phyloP scores from a whole-genome alignment of 2,329 filamentous ascomycete species.

The Purpureocillium takamizusanense region DNA sequence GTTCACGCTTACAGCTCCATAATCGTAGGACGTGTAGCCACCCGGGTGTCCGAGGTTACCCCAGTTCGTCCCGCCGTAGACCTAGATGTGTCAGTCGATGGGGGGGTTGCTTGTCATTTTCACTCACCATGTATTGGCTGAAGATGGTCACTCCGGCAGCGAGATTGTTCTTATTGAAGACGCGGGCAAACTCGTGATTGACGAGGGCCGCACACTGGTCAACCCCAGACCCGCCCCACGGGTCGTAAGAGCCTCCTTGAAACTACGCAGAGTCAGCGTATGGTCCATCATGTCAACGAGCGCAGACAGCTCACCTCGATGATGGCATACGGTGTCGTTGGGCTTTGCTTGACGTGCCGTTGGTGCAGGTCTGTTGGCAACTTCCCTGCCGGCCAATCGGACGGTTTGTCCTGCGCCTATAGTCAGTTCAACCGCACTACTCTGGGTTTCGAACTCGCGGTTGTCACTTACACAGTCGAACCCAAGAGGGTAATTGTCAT shows the following conservation, averaged over 20 bases:
- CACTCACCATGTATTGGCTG: constrained; percentile 65
- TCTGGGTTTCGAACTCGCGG: no score
- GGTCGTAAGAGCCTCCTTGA: constrained; percentile 64
- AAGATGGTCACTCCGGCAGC: constrained; percentile 58
- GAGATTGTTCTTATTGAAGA: constrained; percentile 72
- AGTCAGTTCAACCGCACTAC: no score
- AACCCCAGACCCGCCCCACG: constrained; percentile 65
- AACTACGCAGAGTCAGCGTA: constrained; percentile 31
- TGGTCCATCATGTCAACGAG: no score
- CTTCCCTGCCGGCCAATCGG: constrained; percentile 53
- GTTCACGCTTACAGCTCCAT: constrained; percentile 29
- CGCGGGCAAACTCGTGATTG: constrained; percentile 65
- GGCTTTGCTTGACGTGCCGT: constrained; percentile 40
- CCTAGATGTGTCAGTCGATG: constrained; percentile 23
- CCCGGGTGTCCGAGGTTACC: constrained; percentile 66
- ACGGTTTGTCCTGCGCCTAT: constrained; percentile 22
- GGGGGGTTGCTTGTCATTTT: not conserved
- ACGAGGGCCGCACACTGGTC: constrained; percentile 56
- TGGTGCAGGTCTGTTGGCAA: constrained; percentile 36
- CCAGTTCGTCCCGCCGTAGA: constrained; percentile 76
- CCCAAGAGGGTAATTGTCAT: constrained; percentile 32
- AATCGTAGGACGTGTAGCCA: constrained; percentile 51
- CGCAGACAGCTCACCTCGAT: constrained; percentile 32
- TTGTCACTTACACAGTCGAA: constrained; percentile 30
- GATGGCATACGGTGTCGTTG: constrained; percentile 57